Evolutionary conservation across 2,329 filamentous ascomycete genomes (phyloP).

Genomic region (Paraconiothyrium brasiliense): DNA sequence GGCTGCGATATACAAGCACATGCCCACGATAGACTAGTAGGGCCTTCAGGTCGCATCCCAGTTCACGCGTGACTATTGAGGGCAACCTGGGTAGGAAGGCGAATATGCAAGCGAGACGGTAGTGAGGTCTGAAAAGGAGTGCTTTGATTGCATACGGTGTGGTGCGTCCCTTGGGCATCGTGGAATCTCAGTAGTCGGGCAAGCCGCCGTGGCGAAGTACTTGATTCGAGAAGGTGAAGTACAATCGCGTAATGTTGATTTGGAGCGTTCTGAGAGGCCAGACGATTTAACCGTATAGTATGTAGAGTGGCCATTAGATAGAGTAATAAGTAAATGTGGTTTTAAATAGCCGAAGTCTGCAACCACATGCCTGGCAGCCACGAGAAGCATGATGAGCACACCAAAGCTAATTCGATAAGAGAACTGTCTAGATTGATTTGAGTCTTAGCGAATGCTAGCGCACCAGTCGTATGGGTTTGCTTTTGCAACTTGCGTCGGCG

Average conservation of each 20-base stretch:
- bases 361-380: constrained; percentile 24
- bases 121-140: constrained; percentile 18
- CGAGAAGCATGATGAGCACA: constrained; percentile 6
- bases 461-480: neutral
- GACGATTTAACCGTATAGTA: constrained; percentile 44
- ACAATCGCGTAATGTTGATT: constrained; percentile 25
- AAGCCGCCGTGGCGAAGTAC: constrained; percentile 24
- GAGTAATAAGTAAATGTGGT: constrained; percentile 26
- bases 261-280: constrained; percentile 30
- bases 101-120: constrained; percentile 19
- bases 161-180: constrained; percentile 15
- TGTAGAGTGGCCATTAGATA: constrained; percentile 36
- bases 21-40: constrained; percentile 39
- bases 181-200: constrained; percentile 23
- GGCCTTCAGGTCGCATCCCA: constrained; percentile 26
- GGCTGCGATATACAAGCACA: constrained; percentile 35
- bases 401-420: neutral
- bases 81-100: constrained; percentile 30
- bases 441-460: neutral
- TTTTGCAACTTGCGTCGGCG: neutral
- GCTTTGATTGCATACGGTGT: constrained; percentile 34
- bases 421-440: neutral
- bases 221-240: constrained; percentile 33
- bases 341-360: constrained; percentile 34
- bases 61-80: constrained; percentile 37